Evolutionary conservation across 192 early-diverging fungal species (phyloP).

Genomic region (Gamsiella multidivaricata): DNA sequence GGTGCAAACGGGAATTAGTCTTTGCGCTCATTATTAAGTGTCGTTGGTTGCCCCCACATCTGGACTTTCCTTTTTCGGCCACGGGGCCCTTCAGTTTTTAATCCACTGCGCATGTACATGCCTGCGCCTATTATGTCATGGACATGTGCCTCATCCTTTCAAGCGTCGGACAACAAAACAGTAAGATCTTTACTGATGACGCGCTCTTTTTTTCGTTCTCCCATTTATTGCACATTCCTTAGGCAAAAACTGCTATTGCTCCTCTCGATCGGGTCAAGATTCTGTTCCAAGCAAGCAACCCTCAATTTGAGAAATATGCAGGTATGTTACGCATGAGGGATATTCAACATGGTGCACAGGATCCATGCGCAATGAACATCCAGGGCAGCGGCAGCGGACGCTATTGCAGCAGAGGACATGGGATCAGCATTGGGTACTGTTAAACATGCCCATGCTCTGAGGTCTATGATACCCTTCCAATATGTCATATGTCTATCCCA

Average conservation of each 20-base stretch:
- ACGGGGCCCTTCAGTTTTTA: not conserved
- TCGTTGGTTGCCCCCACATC: too few species aligned
- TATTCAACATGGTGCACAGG: not conserved
- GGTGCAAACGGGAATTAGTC: too few species aligned
- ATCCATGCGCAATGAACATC: not conserved
- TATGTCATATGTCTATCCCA: not conserved
- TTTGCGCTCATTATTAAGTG: too few species aligned
- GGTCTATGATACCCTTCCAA: not conserved
- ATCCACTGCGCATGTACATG: too few species aligned
- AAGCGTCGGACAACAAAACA: not conserved
- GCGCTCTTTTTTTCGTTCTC: too few species aligned
- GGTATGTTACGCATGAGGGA: slow-evolving; percentile 49
- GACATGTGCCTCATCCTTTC: too few species aligned
- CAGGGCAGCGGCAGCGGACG: not conserved
- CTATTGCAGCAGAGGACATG: not conserved
- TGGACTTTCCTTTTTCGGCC: too few species aligned
- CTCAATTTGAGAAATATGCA: slow-evolving; percentile 73
- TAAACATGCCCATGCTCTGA: too few species aligned
- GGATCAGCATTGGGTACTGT: too few species aligned
- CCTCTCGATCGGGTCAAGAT: slow-evolving; percentile 90
- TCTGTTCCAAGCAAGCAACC: slow-evolving; percentile 83
- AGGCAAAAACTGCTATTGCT: slow-evolving; percentile 83
- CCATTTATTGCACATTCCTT: too few species aligned
- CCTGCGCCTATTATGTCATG: too few species aligned
- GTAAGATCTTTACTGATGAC: not conserved